Evolutionary conservation across 805 yeast species (phyloP).

Genomic region (Yarrowia divulgata): DNA sequence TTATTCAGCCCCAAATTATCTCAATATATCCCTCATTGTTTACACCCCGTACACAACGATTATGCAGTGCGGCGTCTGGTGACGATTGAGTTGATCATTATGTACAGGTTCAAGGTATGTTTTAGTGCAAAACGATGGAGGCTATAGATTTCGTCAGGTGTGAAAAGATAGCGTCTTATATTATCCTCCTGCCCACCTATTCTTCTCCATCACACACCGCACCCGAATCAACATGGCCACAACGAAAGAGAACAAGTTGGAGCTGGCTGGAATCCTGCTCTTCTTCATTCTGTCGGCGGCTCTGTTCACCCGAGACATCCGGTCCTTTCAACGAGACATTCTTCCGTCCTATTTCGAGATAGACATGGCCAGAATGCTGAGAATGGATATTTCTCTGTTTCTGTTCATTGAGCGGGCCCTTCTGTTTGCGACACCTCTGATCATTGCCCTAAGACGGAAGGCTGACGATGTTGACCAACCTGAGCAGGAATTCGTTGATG

Average conservation of each 20-base stretch:
- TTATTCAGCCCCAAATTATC: no score
- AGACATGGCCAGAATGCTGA: constrained; percentile 4
- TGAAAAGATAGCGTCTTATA: constrained; percentile 3
- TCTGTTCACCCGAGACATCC: constrained; percentile 22
- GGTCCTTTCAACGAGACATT: constrained; percentile 22
- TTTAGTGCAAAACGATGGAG: constrained; percentile 7
- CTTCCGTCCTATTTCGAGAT: constrained; percentile 11
- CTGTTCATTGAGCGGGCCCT: constrained; percentile 19
- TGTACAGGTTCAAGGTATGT: background rate
- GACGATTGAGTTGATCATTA: constrained; percentile 4
- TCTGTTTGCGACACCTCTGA: constrained; percentile 6
- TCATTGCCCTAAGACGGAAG: constrained; percentile 20
- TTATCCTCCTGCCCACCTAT: background rate
- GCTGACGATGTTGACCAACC: background rate
- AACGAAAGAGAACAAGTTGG: constrained; percentile 22
- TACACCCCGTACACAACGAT: constrained; percentile 15
- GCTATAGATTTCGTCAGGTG: background rate
- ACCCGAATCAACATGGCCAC: background rate
- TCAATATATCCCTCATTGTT: constrained; percentile 20
- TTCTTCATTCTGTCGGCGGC: constrained; percentile 30
- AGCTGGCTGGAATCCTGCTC: constrained; percentile 25
- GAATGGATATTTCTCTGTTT: constrained; percentile 8
- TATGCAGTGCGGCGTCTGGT: constrained; percentile 28
- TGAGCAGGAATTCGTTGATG: background rate
- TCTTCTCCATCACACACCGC: background rate